Base-by-base conservation (phyloP, 148 eudicot genomes). In the Rhododendron ferrugineum region DNA sequence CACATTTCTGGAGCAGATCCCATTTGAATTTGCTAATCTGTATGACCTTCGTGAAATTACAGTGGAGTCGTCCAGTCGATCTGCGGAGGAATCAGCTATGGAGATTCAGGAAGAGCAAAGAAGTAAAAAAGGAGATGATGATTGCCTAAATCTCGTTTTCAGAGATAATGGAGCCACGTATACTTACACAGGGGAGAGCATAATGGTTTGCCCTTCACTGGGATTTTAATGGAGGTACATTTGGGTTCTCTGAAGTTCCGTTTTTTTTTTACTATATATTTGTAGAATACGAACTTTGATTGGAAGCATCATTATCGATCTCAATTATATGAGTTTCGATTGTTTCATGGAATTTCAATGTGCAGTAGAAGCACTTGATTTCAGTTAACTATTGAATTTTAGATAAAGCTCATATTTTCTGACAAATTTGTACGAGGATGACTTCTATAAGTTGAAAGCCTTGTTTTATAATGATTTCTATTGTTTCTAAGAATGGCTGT, bases 21-120 rank as follows among this genome's bases (percentile, higher is more conserved):
- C 66, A 11, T 1, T 22, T 6, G 66, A 60, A 22, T 60, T 60
- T 60, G 66, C 66, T 23, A 60, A 60, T 22, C 11, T 60, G 9
- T 5, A 6, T 1, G 66, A 23, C 8, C 66, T 60, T 60, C 66
- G 66, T 0, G 11, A 22, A 22, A 22, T 60, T 60, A 5, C 2
- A 0, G 3, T 60, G 5, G 0, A 0, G 2, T 0, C 40, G 40
- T 0, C 1, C 26, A 6, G 3, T 60, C 11, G 0, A 6, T 60
- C 66, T 60, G 10, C 11, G 0, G 66, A 60, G 66, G 0, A 23
- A 22, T 60, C 66, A 0, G 26, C 3, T 3, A 60, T 2, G 28
- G 10, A 22, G 28, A 60, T 60, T 60, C 66, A 60, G 66, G 66
- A 22, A 22, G 10, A 22, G 66, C 26, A 2, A 60, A 60, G 2